Conservation (phyloP, 2,329 filamentous ascomycete species). For the Rosellinia necatrix region DNA sequence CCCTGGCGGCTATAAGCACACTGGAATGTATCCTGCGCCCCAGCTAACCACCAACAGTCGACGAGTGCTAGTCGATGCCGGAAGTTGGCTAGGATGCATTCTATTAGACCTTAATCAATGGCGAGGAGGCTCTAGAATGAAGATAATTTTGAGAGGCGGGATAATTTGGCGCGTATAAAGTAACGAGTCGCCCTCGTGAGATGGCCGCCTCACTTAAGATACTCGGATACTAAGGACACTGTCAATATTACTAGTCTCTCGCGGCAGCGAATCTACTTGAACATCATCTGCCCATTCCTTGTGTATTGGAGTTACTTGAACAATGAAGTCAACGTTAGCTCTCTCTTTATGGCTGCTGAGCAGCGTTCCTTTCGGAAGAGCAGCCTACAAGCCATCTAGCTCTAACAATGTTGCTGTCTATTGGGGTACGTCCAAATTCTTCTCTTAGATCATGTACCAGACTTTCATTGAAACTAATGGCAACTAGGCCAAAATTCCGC, state of each 20-base stretch:
- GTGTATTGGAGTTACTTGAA: neutral
- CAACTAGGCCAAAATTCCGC: constrained; percentile 62
- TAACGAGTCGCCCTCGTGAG: neutral
- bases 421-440: constrained; percentile 59
- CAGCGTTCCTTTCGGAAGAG: neutral
- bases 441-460: no score
- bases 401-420: constrained; percentile 65
- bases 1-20: neutral
- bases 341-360: neutral
- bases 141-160: neutral
- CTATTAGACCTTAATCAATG: no score
- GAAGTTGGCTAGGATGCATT: neutral
- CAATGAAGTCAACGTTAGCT: neutral
- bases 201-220: no score
- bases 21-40: neutral
- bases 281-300: neutral
- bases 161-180: constrained; percentile 1
- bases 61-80: neutral
- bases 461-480: constrained; percentile 11
- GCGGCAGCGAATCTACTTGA: neutral
- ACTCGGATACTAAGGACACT: neutral
- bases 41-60: neutral
- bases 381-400: constrained; percentile 31
- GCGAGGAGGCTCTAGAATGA: neutral
- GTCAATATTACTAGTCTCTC: neutral